Base-by-base conservation (phyloP, 1,139 yeast genomes). In the Suhomyces yuchorum region DNA sequence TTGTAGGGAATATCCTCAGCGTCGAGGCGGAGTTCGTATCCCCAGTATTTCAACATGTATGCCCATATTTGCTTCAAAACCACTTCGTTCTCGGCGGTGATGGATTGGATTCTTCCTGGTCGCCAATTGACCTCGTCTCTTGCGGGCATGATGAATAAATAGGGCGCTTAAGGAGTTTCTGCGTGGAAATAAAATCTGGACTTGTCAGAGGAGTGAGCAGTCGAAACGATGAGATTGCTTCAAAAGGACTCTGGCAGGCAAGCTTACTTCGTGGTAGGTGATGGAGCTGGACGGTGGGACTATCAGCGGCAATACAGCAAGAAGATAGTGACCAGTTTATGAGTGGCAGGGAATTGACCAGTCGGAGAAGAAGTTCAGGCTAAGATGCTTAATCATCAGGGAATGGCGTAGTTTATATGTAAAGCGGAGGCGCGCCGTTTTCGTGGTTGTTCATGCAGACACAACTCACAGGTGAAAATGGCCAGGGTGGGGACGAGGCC, bases 11-110 rank as follows among this genome's bases (percentile, higher is more conserved):
- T 47, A 48, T 75, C 79, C 2, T 60, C 65, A n/a, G 51, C 51
- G n/a, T 69, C 65, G 28, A 79, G 63, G 33, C 67, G 67, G 9
- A 84, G 75, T 2, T 78, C 76, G 47, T 82, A 75, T 3, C 90
- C 93, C 71, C 83, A 77, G 47, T 75, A 80, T 49, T 78, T 79
- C 51, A 88, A 68, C 41, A 85, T 60, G 52, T 82, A 78, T 36
- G 87, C 82, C 93, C 95, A 87, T 43, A 84, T 75, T 60, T 87
- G 92, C 66, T 89, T 89, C 56, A 90, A 74, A 36, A 74, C 74
- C 47, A 77, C 70, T 58, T 87, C 95, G 66, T 88, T 85, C 35
- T 81, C 84, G 1, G 73, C 67, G 11, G 84, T 77, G 42, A 89
- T 70, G 23, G 82, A 78, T 53, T 80, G 81, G 42, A 81, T 73